Percentiles rank a stretch among this genome's conserved stretches.
phyloP scores from a whole-genome alignment of 495 filamentous ascomycete genomes.

The Neurospora sp. region DNA sequence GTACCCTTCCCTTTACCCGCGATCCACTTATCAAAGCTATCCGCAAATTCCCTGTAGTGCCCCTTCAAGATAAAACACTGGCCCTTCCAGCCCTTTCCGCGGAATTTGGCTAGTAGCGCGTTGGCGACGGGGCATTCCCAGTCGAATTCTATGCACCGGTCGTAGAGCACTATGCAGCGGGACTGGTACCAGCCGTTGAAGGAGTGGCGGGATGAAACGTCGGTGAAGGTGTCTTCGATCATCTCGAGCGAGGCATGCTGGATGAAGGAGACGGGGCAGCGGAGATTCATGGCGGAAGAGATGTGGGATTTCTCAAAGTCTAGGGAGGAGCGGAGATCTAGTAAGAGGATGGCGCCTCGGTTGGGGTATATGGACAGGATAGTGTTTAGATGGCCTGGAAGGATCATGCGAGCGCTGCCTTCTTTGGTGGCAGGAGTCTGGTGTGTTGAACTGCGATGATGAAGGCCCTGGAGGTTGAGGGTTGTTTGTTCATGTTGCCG shows the following conservation, averaged over 20 bases:
- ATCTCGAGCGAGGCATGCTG: slow-evolving; percentile 33
- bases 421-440: slow-evolving; percentile 14
- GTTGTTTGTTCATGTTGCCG: slow-evolving; percentile 30
- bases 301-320: slow-evolving; percentile 40
- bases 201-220: slow-evolving; percentile 31
- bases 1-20: slow-evolving; percentile 9
- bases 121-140: slow-evolving; percentile 39
- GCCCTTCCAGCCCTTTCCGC: slow-evolving; percentile 31
- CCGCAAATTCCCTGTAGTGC: slow-evolving; percentile 38
- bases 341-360: slow-evolving; percentile 28
- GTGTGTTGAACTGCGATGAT: slow-evolving; percentile 11
- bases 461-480: slow-evolving; percentile 28
- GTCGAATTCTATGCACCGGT: slow-evolving; percentile 31
- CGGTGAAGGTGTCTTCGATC: slow-evolving; percentile 37
- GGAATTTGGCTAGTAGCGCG: slow-evolving; percentile 29
- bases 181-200: slow-evolving; percentile 35
- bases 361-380: slow-evolving; percentile 33
- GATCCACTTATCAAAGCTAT: slow-evolving; percentile 36
- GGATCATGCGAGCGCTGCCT: slow-evolving; percentile 29
- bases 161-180: slow-evolving; percentile 40
- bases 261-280: slow-evolving; percentile 33
- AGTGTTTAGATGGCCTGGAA: slow-evolving; percentile 37
- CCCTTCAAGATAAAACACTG: slow-evolving; percentile 40
- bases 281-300: slow-evolving; percentile 36
- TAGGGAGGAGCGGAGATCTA: slow-evolving; percentile 31